Conservation (phyloP, 2,329 filamentous ascomycete species). For the Teratosphaeria epicoccoides region DNA sequence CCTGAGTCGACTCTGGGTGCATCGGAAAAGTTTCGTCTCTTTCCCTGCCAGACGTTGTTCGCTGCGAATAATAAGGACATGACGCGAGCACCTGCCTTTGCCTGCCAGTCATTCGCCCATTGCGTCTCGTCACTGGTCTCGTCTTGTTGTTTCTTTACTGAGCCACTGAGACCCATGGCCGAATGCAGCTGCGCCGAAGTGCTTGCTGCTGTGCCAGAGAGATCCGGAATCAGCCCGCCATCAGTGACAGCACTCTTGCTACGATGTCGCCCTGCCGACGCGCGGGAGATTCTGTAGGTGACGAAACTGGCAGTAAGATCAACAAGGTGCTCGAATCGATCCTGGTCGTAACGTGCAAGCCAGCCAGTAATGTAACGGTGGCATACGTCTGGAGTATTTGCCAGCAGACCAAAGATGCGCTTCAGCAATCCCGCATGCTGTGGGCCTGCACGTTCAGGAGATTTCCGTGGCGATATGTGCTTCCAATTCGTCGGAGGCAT, state of each 20-base stretch:
- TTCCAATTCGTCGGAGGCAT: constrained; percentile 9
- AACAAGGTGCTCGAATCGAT: constrained; percentile 60
- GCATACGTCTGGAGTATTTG: constrained; percentile 63
- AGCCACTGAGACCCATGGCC: constrained; percentile 50
- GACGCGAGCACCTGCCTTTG: constrained; percentile 67
- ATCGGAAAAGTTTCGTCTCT: constrained; percentile 5
- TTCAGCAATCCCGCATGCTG: constrained; percentile 79
- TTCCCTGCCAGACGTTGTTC: constrained; percentile 49
- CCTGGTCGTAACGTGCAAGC: constrained; percentile 60
- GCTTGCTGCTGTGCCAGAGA: constrained; percentile 52
- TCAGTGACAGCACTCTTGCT: constrained; percentile 50
- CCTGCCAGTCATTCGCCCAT: constrained; percentile 82
- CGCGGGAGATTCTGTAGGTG: constrained; percentile 64
- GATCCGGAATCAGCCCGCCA: constrained; percentile 61
- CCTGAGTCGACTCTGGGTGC: constrained; percentile 6
- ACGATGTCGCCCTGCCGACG: constrained; percentile 53
- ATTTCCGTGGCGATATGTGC: constrained; percentile 16
- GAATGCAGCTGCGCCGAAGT: constrained; percentile 64
- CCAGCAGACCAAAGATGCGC: constrained; percentile 67
- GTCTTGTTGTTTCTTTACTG: constrained; percentile 41
- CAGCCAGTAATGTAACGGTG: constrained; percentile 69
- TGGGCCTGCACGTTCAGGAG: constrained; percentile 36
- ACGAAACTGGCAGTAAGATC: constrained; percentile 70
- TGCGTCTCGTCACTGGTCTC: constrained; percentile 41
- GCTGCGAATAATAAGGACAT: constrained; percentile 74